A percentile compares a stretch with the other conserved stretches of the same genome.
phyloP scores from a whole-genome alignment of 2,329 filamentous ascomycete species.

The Fusarium chlamydosporum region DNA sequence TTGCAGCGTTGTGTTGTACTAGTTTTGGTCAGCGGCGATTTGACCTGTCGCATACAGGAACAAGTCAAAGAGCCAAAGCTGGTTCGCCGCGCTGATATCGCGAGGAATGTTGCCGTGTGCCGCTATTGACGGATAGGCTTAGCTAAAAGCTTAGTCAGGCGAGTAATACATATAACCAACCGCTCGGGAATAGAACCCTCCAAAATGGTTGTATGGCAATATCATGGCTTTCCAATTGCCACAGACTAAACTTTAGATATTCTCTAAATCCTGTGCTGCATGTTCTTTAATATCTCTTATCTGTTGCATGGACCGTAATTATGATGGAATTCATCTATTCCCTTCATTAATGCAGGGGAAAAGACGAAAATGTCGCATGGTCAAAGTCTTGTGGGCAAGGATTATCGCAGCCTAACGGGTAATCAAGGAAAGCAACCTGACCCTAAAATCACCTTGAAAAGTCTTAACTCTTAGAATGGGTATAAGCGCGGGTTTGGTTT shows the following conservation, averaged over 20 bases:
- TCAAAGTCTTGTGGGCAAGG: conserved; percentile 27
- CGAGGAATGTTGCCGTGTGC: conserved; percentile 11
- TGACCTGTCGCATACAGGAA: not conserved
- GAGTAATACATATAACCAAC: not conserved
- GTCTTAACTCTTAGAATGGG: not conserved
- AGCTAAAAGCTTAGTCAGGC: conserved; percentile 9
- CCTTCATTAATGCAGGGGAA: not conserved
- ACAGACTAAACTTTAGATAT: not conserved
- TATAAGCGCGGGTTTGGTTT: not conserved
- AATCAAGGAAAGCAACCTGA: not conserved
- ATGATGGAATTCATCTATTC: not conserved
- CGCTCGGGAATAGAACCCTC: not conserved
- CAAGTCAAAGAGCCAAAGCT: too few species aligned
- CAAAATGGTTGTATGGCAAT: too few species aligned
- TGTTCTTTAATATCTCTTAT: too few species aligned
- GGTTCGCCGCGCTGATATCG: not conserved
- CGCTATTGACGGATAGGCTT: conserved; percentile 3
- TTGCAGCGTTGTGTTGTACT: not conserved
- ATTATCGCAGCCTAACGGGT: conserved; percentile 12
- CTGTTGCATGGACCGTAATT: not conserved
- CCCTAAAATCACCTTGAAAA: not conserved
- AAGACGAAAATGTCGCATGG: conserved; percentile 31
- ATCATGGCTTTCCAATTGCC: not conserved
- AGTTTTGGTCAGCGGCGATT: not conserved
- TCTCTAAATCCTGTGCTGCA: not conserved